A percentile compares a stretch with the other conserved stretches of the same genome.
phyloP scores from a whole-genome alignment of 2,329 filamentous ascomycete genomes.

The Lachnellula cervina region DNA sequence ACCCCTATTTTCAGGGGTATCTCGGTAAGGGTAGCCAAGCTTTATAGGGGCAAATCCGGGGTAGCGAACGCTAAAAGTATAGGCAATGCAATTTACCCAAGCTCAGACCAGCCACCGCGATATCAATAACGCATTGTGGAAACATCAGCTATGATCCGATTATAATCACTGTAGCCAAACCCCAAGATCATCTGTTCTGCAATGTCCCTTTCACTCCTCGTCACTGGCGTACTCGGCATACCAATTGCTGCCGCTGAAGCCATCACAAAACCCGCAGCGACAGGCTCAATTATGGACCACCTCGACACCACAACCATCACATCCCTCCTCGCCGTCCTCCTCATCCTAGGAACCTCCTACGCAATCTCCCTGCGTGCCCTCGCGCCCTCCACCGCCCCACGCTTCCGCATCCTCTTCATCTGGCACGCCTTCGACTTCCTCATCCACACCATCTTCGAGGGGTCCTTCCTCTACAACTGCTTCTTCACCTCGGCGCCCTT shows the following conservation, averaged over 20 bases:
- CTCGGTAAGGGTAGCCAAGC: neutral
- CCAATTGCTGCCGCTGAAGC: neutral
- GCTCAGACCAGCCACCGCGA: neutral
- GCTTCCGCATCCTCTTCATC: conserved; percentile 75
- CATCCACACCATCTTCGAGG: conserved; percentile 88
- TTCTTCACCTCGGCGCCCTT: conserved; percentile 64
- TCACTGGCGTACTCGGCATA: neutral
- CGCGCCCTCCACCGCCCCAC: conserved; percentile 33
- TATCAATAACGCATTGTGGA: neutral
- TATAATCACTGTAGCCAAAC: neutral
- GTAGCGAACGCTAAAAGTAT: neutral
- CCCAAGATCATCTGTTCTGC: neutral
- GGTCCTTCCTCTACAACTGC: conserved; percentile 87
- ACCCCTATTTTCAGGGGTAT: neutral
- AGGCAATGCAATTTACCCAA: neutral
- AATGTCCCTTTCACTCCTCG: neutral
- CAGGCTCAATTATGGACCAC: conserved; percentile 31
- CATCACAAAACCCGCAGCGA: neutral
- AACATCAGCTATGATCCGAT: neutral
- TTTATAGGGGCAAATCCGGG: neutral
- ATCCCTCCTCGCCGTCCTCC: conserved; percentile 52
- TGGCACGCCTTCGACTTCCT: conserved; percentile 94
- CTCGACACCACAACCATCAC: conserved; percentile 57
- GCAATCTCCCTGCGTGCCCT: conserved; percentile 42
- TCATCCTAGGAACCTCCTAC: conserved; percentile 49